A percentile compares a stretch with the other conserved stretches of the same genome.
Conservation (phyloP, 2,329 filamentous ascomycete species). For the Hymenoscyphus fraxineus region DNA sequence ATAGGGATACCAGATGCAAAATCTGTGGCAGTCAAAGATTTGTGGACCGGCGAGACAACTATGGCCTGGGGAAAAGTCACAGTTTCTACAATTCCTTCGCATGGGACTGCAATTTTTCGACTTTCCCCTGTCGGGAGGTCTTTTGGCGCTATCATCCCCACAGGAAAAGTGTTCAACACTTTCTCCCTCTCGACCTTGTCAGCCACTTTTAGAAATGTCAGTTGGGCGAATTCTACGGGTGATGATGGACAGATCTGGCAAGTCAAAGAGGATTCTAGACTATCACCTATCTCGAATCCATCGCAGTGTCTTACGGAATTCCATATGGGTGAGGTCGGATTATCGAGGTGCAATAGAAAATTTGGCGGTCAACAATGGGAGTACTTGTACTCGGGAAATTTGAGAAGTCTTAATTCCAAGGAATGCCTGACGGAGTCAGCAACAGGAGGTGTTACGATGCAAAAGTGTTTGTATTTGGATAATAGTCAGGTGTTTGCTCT, state of each 20-base stretch:
- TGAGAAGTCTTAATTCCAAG: slow-evolving; percentile 36
- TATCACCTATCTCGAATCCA: slow-evolving; percentile 38
- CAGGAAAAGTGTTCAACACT: slow-evolving; percentile 49
- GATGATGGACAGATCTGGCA: slow-evolving; percentile 43
- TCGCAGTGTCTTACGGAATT: slow-evolving; percentile 41
- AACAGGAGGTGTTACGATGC: slow-evolving; percentile 28
- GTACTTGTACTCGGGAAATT: slow-evolving; percentile 43
- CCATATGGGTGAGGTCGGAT: slow-evolving; percentile 25
- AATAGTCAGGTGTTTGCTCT: slow-evolving; percentile 46
- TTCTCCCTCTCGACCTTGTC: slow-evolving; percentile 43
- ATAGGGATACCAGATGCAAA: slow-evolving; percentile 28
- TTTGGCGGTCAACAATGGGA: slow-evolving; percentile 39
- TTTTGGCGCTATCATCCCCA: slow-evolving; percentile 34
- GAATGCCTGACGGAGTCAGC: slow-evolving; percentile 40
- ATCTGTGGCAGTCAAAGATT: slow-evolving; percentile 37
- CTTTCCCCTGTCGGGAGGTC: slow-evolving; percentile 35
- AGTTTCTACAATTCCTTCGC: slow-evolving; percentile 39
- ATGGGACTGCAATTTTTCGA: slow-evolving; percentile 38
- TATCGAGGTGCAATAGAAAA: slow-evolving; percentile 36
- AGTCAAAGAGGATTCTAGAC: slow-evolving; percentile 32
- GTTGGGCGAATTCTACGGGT: slow-evolving; percentile 39
- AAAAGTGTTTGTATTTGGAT: slow-evolving; percentile 37
- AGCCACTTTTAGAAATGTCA: slow-evolving; percentile 22
- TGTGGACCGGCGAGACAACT: slow-evolving; percentile 42
- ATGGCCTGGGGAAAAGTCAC: slow-evolving; percentile 33